These are phyloP conservation scores for Neocucurbitaria cava DNA, from an alignment of 2,329 filamentous ascomycete genomes.

Conservation along the genomic window DNA sequence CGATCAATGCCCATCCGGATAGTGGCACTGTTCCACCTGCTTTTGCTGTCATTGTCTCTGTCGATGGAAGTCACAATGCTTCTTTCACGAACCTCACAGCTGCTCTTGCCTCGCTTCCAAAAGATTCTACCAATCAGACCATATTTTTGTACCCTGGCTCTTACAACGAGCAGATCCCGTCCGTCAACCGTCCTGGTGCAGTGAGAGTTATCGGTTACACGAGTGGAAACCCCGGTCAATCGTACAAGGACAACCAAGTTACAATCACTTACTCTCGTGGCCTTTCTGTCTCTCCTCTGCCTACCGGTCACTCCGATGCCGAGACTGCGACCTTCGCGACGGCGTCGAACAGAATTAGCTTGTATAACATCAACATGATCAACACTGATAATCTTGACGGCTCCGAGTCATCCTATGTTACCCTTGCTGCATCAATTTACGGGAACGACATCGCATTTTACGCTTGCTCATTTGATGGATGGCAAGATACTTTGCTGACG, in stretches of 20 bases:
- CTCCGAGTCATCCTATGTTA: slow-evolving; percentile 51
- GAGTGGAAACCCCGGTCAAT: slow-evolving; percentile 47
- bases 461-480: slow-evolving; percentile 60
- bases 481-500: slow-evolving; percentile 59
- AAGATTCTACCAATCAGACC: slow-evolving; percentile 54
- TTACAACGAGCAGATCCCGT: slow-evolving; percentile 65
- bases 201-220: slow-evolving; percentile 67
- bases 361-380: slow-evolving; percentile 67
- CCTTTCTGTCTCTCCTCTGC: slow-evolving; percentile 50
- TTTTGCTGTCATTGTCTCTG: slow-evolving; percentile 53
- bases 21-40: slow-evolving; percentile 52
- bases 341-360: slow-evolving; percentile 57
- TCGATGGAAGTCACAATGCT: slow-evolving; percentile 37
- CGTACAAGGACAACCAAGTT: slow-evolving; percentile 63
- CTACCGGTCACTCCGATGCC: slow-evolving; percentile 54
- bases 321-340: slow-evolving; percentile 56
- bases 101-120: slow-evolving; percentile 46
- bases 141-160: slow-evolving; percentile 67
- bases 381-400: slow-evolving; percentile 48
- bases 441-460: slow-evolving; percentile 63
- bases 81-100: slow-evolving; percentile 45
- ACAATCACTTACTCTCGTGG: slow-evolving; percentile 54
- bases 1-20: slow-evolving; percentile 46
- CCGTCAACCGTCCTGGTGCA: slow-evolving; percentile 55
- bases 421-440: slow-evolving; percentile 60